These are phyloP conservation scores for Tetradesmus lagerheimii DNA, from an alignment of 139 green algal species.

Conservation along the genomic window DNA sequence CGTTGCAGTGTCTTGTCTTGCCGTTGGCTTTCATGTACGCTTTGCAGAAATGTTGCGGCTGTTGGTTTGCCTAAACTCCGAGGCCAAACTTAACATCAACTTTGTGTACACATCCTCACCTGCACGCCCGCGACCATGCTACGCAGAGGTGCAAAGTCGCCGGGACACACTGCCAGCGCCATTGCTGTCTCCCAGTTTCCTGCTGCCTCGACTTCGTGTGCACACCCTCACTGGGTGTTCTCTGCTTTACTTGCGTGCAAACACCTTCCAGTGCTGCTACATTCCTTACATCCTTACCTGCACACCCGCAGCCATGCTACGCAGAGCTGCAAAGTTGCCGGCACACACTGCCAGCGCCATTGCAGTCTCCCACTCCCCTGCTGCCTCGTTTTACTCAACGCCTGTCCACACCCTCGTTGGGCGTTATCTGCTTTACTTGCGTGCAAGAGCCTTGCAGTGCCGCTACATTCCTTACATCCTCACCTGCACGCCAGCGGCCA, in stretches of 20 bases:
- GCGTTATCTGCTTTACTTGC: no score
- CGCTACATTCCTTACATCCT: background rate
- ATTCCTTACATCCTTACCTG: background rate
- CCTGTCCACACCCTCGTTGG: no score
- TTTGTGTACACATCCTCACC: no score
- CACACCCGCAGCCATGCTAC: constrained; percentile 33
- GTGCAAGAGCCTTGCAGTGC: no score
- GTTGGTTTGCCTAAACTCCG: no score
- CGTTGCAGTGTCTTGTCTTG: no score
- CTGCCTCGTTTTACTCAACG: background rate
- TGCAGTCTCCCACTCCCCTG: constrained; percentile 61
- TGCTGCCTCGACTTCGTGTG: background rate
- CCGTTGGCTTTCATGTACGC: no score
- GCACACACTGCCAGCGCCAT: constrained; percentile 53
- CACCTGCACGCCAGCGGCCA: constrained; percentile 41
- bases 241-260: no score
- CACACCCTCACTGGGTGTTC: no score
- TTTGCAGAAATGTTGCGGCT: no score
- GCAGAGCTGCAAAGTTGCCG: constrained; percentile 49
- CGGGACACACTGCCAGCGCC: constrained; percentile 49
- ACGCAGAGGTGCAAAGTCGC: constrained; percentile 45
- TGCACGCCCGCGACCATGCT: constrained; percentile 24
- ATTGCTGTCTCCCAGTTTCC: constrained; percentile 62
- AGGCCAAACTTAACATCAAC: no score
- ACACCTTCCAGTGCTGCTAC: no score